Base-by-base conservation (phyloP, 345 rosid species). In the Citrus sp. region DNA sequence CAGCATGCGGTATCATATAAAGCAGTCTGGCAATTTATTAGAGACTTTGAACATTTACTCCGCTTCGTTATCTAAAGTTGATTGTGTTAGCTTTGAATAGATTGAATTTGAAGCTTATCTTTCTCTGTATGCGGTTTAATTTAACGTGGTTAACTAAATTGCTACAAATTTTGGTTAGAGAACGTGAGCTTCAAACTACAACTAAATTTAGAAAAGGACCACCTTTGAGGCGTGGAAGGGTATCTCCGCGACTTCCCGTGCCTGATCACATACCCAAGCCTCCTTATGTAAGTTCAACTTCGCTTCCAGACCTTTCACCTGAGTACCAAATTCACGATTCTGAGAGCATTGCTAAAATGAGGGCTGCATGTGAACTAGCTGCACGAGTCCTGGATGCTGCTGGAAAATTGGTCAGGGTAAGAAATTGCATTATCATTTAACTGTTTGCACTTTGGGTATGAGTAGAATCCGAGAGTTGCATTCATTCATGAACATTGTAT, bases 351-450 rank as follows among this genome's bases (percentile, higher is more conserved):
- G 79, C 16, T 58, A 78, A 79, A 77, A 93, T 93, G 98, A 91
- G 83, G 83, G 98, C 95, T 82, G 97, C 98, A 37, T 88, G 97
- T 42, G 93, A 93, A 87, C 97, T 96, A 56, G 97, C 98, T 62
- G 98, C 99, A 78, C 89, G 93, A 40, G 98, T 96, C 63, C 67
- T 96, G 56, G 81, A 88, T 14, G 80, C 78, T 83, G 97, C 99
- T 21, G 95, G 99, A 78, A 91, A 89, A 76, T 82, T 96, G 82
- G 93, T 92, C 64, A 89, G 87, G 92, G 98, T 95, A 85, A 77
- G 88, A 62, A 63, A 69, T 55, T 77, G 42, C 49, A 42, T 24
- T 46, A 27, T 16, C 32, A 37, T 64, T 55, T 12, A 54, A 3
- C 5, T 21, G 38, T 73, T 25, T 66, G 27, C 28, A 27, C 16